Evolutionary conservation across 192 early-diverging fungal species (phyloP), one percentile per base, ranked within the genome.

Genomic region (Gamsiella multidivaricata): DNA sequence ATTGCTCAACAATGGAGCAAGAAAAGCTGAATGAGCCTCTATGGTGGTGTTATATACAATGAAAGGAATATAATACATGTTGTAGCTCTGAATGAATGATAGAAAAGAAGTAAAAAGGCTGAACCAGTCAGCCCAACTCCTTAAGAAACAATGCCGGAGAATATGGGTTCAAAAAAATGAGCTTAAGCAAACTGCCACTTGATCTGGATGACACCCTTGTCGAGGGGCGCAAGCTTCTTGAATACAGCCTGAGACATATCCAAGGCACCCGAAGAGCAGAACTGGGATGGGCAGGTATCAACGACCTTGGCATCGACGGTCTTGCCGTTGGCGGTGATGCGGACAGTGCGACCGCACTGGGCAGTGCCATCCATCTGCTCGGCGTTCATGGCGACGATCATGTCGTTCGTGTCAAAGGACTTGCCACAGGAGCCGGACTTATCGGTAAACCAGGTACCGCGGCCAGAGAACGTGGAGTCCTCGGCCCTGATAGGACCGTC

Each of bases 311-410:
- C 78, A 2, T 36, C 22, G 17, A 64, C 70, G 26, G 66, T 49
- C 54, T 72, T 74, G 26, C 73, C 74, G 5, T 52, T 54, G 64
- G 57, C 37, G 3, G 59, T 62, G 53, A 83, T 80, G 22, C 32
- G 28, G 34, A 82, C 79, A 17, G 58, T 47, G 33, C 69, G 54
- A 41, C 74, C 71, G 67, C 85, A 86, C n/a, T 78, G 65, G 20
- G 69, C 42, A 32, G 61, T 69, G 31, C 69, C 66, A 37, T 55
- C 80, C 65, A 83, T 81, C 26, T 81, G 76, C 6, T 54, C 58
- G 1, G 55, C 68, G 55, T 81, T 84, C 64, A 85, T 66, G 53
- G 84, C 84, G 39, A 80, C 79, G 36, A 85, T 85, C 70, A 70
- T 32, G 41, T 75, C 75, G n/a, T 74, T 55, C 37, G 81, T 80